Evolutionary conservation across 306 rosid genomes (phyloP).

Genomic region (Adenanthera pavonina): DNA sequence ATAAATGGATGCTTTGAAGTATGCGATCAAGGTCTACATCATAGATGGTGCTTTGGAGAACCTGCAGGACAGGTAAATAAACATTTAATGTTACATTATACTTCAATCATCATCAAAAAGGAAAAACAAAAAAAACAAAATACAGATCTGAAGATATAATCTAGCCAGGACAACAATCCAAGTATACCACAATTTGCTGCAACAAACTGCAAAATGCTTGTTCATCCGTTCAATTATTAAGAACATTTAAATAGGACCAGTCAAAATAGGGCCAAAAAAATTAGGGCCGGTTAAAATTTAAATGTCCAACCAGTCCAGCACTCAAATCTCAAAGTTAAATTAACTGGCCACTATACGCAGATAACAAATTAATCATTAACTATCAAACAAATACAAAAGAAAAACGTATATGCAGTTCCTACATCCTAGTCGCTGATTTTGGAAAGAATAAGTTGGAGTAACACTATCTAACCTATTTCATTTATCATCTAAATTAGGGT

Average conservation of each 20-base stretch:
- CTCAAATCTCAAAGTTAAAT: not conserved
- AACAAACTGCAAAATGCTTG: not conserved
- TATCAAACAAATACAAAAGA: not conserved
- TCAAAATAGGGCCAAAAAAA: not conserved
- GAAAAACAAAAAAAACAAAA: not conserved
- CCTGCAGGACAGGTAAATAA: slow-evolving; percentile 57
- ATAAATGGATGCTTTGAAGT: slow-evolving; percentile 98
- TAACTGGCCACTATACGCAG: not conserved
- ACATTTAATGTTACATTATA: not conserved
- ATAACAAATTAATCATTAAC: not conserved
- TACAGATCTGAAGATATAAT: not conserved
- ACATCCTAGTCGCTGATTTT: not conserved
- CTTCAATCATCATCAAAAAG: not conserved
- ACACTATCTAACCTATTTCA: not conserved
- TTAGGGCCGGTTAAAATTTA: not conserved
- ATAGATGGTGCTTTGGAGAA: slow-evolving; percentile 95
- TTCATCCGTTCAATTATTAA: not conserved
- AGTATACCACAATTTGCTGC: slow-evolving; percentile 16
- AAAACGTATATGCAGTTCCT: not conserved
- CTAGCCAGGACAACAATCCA: slow-evolving; percentile 2
- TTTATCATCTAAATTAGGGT: not conserved
- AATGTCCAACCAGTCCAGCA: not conserved
- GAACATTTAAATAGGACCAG: not conserved
- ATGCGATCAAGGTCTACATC: slow-evolving; percentile 95
- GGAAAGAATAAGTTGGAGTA: not conserved